Conservation (phyloP, 208 protist species). For the Wallacemonas sp. region DNA sequence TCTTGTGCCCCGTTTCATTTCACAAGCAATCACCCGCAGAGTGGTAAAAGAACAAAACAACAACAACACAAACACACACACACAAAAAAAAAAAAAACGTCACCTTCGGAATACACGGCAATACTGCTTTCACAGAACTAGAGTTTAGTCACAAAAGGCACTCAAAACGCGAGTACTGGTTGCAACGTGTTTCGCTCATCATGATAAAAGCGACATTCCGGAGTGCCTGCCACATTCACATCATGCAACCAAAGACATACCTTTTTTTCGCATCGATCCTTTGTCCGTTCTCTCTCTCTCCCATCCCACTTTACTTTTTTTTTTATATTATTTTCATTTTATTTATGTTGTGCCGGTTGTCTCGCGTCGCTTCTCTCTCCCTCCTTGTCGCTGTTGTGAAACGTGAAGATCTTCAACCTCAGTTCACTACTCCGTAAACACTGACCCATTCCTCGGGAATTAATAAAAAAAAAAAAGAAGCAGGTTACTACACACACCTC, state of each 20-base stretch:
- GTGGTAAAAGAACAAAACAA: background rate
- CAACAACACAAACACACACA: conserved; percentile 5
- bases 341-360: too few species aligned
- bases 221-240: too few species aligned
- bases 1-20: background rate
- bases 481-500: conserved; percentile 8
- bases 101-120: too few species aligned
- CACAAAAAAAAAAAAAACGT: background rate
- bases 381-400: too few species aligned
- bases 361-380: too few species aligned
- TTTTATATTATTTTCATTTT: background rate
- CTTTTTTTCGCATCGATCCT: background rate
- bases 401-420: background rate
- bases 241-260: background rate
- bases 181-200: too few species aligned
- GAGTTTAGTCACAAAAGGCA: too few species aligned
- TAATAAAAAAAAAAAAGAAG: background rate
- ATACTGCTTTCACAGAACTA: too few species aligned
- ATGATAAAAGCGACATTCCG: background rate
- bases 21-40: background rate
- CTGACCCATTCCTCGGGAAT: background rate
- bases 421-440: background rate
- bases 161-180: too few species aligned
- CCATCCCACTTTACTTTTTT: background rate
- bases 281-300: background rate